Conservation (phyloP, 2,329 filamentous ascomycete genomes). For the Calonectria pauciramosa region DNA sequence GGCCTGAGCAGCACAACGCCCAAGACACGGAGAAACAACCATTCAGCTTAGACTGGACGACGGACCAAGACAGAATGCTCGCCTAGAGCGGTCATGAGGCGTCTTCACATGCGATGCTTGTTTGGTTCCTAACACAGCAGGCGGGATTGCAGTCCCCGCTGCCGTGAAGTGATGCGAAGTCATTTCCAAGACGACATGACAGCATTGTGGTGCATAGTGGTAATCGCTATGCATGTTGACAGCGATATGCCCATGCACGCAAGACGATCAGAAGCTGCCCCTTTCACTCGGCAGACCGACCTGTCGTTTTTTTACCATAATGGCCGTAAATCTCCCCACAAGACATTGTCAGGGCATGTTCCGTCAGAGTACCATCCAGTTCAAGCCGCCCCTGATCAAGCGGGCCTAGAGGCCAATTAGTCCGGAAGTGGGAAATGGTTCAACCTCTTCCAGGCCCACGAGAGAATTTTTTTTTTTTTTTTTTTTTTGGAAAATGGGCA, state of each 20-base stretch:
- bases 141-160: neutral
- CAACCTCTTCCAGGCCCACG: constrained; percentile 11
- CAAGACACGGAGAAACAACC: constrained; percentile 17
- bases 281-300: neutral
- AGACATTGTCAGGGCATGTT: neutral
- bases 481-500: neutral
- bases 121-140: neutral
- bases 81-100: neutral
- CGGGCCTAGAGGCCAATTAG: neutral
- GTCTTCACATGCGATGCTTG: neutral
- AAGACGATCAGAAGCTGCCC: neutral
- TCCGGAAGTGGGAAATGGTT: constrained; percentile 6
- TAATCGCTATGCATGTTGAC: neutral
- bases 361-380: constrained; percentile 13
- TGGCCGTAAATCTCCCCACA: constrained; percentile 11
- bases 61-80: constrained; percentile 8
- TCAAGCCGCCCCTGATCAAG: neutral
- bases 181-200: neutral
- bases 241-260: neutral
- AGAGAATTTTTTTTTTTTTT: neutral
- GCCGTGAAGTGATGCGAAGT: neutral
- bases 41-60: neutral
- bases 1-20: neutral
- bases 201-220: constrained; percentile 6
- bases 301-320: neutral